Evolutionary conservation across 225 moss, liverwort and hornwort genomes (phyloP).

Genomic region (Lunularia cruciata): DNA sequence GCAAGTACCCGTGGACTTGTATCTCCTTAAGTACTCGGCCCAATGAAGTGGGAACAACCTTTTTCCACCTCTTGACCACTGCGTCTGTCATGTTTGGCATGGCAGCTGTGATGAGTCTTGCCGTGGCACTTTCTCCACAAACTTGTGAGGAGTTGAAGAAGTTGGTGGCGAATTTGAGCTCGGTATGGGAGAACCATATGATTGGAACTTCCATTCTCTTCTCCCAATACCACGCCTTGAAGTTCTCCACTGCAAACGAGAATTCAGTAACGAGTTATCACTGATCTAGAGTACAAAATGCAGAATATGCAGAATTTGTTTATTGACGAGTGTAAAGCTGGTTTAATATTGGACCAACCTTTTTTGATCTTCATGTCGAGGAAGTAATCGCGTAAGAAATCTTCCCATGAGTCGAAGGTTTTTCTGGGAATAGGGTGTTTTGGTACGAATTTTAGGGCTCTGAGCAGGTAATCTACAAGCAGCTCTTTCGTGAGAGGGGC

Average conservation of each 20-base stretch:
- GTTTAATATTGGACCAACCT: not conserved
- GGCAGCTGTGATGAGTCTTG: slow-evolving; percentile 33
- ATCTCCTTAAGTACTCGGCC: slow-evolving; percentile 36
- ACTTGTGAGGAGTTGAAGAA: slow-evolving; percentile 29
- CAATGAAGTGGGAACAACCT: slow-evolving; percentile 10
- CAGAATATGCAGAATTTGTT: too few species aligned
- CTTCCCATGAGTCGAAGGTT: slow-evolving; percentile 36
- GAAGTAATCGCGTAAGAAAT: slow-evolving; percentile 42
- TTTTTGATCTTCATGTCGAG: slow-evolving; percentile 41
- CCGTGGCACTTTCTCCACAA: slow-evolving; percentile 27
- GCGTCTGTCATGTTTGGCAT: slow-evolving; percentile 34
- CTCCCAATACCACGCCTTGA: slow-evolving; percentile 42
- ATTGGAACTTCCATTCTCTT: slow-evolving; percentile 31
- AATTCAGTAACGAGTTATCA: not conserved
- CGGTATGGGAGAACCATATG: slow-evolving; percentile 46
- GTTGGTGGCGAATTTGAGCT: slow-evolving; percentile 40
- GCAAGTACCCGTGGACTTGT: slow-evolving; percentile 38
- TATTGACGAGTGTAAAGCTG: too few species aligned
- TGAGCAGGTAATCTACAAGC: slow-evolving; percentile 27
- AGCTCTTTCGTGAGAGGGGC: slow-evolving; percentile 37
- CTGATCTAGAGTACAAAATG: not conserved
- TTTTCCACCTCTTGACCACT: slow-evolving; percentile 45
- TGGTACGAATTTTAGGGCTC: slow-evolving; percentile 33
- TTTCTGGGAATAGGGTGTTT: slow-evolving; percentile 30
- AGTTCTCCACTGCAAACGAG: slow-evolving; percentile 22